Base-by-base conservation (phyloP, 2,329 filamentous ascomycete species). In the Cryphonectria radicalis region DNA sequence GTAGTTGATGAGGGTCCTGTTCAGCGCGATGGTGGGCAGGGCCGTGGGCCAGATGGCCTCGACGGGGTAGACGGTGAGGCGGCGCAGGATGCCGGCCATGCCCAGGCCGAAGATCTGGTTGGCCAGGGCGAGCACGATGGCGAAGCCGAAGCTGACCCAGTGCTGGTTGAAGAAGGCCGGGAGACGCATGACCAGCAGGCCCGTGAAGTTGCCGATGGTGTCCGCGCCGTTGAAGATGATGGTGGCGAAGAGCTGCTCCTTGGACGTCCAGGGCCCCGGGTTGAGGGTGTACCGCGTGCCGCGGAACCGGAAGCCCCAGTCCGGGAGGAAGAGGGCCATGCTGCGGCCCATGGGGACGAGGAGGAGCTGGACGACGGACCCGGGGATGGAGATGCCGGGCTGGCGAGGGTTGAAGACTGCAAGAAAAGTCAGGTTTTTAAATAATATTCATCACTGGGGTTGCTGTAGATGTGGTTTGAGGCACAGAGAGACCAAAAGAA, bases 41-140 rank as follows among this genome's bases (percentile, higher is more conserved):
- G 77, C 75, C 5, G 72, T 76, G 7, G 79, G 79, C 80, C 80
- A 81, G 1, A 81, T 72, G 28, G 78, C 77, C 55, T 79, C 75
- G 11, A 77, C 74, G 1, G 79, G 80, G 68, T 81, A 81, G n/a
- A 81, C 77, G 19, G 76, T 77, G n/a, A 81, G 77, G 8, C 79
- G 78, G 32, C 79, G 78, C 10, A 79, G 74, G 37, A 81, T 74
- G 2, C 79, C 79, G 5, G 79, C 76, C 53, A 80, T 76, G 6
- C 80, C 79, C 1, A 79, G 75, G 17, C 80, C 79, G 69, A 79
- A 80, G 43, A 80, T 73, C 70, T 81, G 78, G 43, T 77, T 79
- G 28, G 79, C 76, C 14, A 79, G 75, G 37, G 77, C 76, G 1
- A 80, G 76, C 40, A 80, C 72, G 42, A 80, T 76, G 66, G 74